These are phyloP conservation scores for Dalbergia oliveri DNA, from an alignment of 306 rosid genomes.

Conservation along the genomic window DNA sequence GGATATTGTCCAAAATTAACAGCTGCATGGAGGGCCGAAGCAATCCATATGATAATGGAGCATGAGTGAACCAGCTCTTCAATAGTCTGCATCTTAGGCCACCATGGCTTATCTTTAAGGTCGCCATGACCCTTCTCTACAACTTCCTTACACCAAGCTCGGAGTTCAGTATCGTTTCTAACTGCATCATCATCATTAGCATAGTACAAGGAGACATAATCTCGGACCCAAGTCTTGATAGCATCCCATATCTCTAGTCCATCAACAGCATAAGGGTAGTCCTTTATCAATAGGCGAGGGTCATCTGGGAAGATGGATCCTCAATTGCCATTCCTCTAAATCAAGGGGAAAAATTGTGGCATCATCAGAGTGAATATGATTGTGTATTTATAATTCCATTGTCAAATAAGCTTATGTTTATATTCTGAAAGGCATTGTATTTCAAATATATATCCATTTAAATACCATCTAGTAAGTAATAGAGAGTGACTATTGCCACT, in stretches of 20 bases:
- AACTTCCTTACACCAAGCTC: conserved; percentile 73
- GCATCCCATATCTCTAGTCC: conserved; percentile 71
- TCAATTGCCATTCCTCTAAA: conserved; percentile 66
- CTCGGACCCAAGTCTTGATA: conserved; percentile 63
- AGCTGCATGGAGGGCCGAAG: conserved; percentile 75
- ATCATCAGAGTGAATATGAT: background rate
- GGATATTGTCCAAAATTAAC: conserved; percentile 72
- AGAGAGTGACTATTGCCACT: too few species aligned
- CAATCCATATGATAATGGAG: conserved; percentile 64
- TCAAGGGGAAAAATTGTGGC: background rate
- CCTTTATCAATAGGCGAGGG: conserved; percentile 60
- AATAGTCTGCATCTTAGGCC: conserved; percentile 62
- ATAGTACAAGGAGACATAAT: conserved; percentile 57
- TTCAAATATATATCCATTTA: too few species aligned
- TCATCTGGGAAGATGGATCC: conserved; percentile 61
- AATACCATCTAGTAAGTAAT: background rate
- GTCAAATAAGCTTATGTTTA: background rate
- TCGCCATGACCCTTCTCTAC: conserved; percentile 64
- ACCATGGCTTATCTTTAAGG: conserved; percentile 60
- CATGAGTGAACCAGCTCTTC: conserved; percentile 50
- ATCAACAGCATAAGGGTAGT: conserved; percentile 69
- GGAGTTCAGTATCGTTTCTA: conserved; percentile 58
- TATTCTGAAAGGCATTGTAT: background rate
- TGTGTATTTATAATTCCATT: background rate
- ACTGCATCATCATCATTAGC: conserved; percentile 42